A percentile compares a stretch with the other conserved stretches of the same genome.
phyloP scores from a whole-genome alignment of 78 protist genomes.

The Dictyostelium intermedium region DNA sequence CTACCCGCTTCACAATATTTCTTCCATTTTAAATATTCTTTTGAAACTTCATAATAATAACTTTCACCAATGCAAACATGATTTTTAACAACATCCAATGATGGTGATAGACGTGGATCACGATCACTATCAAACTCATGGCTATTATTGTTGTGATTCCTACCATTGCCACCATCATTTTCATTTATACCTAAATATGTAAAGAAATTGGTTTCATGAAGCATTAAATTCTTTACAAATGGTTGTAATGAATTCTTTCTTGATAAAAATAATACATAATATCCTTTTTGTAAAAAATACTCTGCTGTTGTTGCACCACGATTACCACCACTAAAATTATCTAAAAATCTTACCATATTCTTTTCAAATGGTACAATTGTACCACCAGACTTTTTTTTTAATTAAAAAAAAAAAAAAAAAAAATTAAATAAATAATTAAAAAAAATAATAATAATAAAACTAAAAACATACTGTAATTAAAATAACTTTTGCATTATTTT shows the following conservation, averaged over 20 bases:
- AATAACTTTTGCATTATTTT: constrained; percentile 21
- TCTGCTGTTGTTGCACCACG: constrained; percentile 85
- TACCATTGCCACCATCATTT: not conserved
- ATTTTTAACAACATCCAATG: not conserved
- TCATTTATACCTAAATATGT: constrained; percentile 8
- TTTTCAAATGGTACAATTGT: constrained; percentile 86
- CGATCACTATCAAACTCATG: not conserved
- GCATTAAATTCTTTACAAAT: constrained; percentile 72
- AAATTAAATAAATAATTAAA: not conserved
- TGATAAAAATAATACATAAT: constrained; percentile 81
- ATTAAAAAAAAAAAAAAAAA: not conserved
- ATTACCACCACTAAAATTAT: constrained; percentile 84
- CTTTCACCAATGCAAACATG: constrained; percentile 14
- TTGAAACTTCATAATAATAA: constrained; percentile 48
- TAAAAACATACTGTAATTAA: constrained; percentile 53
- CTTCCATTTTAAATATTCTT: constrained; percentile 44
- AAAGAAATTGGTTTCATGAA: constrained; percentile 58
- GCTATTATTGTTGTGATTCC: not conserved
- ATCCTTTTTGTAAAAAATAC: constrained; percentile 75
- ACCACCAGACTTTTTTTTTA: constrained; percentile 78
- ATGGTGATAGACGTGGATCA: not conserved
- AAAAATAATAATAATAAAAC: not conserved
- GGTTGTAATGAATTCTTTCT: constrained; percentile 82
- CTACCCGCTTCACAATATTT: constrained; percentile 35
- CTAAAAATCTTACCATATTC: constrained; percentile 88